Evolutionary conservation across 495 filamentous ascomycete genomes (phyloP).

Genomic region (Neurospora sp.): DNA sequence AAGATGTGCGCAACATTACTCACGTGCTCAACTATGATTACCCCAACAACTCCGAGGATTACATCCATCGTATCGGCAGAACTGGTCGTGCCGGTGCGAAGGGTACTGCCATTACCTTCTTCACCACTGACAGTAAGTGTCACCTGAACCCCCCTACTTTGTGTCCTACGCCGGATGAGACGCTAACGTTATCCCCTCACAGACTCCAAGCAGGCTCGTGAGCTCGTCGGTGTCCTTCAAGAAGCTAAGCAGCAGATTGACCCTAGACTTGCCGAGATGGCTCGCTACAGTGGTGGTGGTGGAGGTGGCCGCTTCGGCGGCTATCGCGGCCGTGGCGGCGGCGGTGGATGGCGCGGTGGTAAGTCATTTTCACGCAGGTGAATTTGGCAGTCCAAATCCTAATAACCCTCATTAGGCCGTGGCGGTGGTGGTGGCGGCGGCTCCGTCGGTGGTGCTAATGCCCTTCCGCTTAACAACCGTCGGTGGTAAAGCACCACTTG

Average conservation of each 20-base stretch:
- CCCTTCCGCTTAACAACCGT: conserved; percentile 35
- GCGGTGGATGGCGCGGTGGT: conserved; percentile 27
- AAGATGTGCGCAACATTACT: conserved; percentile 99
- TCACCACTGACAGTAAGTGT: conserved; percentile 94
- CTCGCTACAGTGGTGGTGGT: conserved; percentile 81
- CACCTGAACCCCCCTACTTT: neutral
- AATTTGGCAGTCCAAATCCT: neutral
- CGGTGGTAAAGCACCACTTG: conserved; percentile 30
- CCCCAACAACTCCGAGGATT: conserved; percentile 99
- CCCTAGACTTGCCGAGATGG: conserved; percentile 91
- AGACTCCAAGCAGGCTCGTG: conserved; percentile 96
- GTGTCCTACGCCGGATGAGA: neutral
- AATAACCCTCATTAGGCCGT: conserved; percentile 1
- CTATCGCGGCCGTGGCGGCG: conserved; percentile 34
- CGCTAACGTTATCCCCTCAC: conserved; percentile 22
- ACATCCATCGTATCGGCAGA: conserved; percentile 96
- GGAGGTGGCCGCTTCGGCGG: conserved; percentile 62
- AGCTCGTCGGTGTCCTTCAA: conserved; percentile 81
- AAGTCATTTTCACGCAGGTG: conserved; percentile 37
- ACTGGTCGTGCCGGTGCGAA: conserved; percentile 92
- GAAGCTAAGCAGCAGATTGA: conserved; percentile 99
- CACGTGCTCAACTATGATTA: conserved; percentile 99
- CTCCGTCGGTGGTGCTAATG: conserved; percentile 29
- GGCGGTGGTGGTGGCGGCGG: neutral
- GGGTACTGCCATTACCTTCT: conserved; percentile 90